Percentiles rank a stretch among this genome's conserved stretches.
Evolutionary conservation across 345 rosid genomes (phyloP).

Genomic region (Leavenworthia alabamica): DNA sequence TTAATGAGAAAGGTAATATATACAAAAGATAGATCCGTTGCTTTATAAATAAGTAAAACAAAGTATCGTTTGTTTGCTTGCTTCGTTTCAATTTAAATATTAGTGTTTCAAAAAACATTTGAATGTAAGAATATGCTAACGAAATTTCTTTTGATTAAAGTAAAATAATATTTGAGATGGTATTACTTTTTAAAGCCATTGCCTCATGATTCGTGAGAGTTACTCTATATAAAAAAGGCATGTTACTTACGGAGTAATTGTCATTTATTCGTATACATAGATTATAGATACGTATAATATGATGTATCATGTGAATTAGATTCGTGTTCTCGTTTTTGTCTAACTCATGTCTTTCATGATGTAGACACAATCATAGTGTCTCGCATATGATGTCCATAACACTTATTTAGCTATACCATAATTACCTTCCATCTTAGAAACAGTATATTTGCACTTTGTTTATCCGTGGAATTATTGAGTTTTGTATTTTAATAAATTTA

Average conservation of each 20-base stretch:
- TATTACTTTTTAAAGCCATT: not conserved
- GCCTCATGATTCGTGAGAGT: constrained; percentile 3
- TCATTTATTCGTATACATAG: not conserved
- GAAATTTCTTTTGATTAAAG: not conserved
- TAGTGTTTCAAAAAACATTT: not conserved
- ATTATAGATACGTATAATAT: not conserved
- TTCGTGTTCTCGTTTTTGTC: constrained; percentile 19
- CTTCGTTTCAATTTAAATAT: not conserved
- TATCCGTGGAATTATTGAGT: no score
- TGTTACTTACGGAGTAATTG: not conserved
- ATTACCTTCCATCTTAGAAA: not conserved
- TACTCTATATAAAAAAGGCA: not conserved
- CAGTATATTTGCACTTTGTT: not conserved
- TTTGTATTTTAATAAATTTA: no score
- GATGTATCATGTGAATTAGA: constrained; percentile 23
- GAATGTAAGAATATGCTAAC: constrained; percentile 1
- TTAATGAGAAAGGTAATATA: not conserved
- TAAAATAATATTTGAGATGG: not conserved
- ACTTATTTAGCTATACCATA: no score
- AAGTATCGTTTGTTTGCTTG: not conserved
- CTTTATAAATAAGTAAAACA: not conserved
- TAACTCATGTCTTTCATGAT: constrained; percentile 9
- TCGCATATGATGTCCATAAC: not conserved
- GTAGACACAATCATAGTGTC: constrained; percentile 14
- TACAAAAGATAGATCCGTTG: constrained; percentile 5